Evolutionary conservation across 768 basidiomycete species (phyloP), one percentile per base, ranked within the genome.

Genomic region (Glaciozyma martinii): DNA sequence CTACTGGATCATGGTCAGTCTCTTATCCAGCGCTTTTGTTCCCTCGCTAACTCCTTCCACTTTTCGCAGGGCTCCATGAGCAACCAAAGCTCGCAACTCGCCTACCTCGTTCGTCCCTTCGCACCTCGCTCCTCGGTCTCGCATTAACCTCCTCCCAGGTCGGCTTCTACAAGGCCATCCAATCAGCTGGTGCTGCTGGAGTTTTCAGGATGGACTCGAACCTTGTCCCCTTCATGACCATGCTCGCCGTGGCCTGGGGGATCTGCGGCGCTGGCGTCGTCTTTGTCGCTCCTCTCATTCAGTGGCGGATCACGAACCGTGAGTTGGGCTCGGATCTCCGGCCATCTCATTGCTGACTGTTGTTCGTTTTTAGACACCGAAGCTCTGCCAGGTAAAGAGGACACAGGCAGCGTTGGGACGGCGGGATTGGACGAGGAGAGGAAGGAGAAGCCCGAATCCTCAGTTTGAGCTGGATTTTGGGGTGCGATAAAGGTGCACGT

Each of bases 11-110:
- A 42, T 71, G n/a, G n/a, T n/a, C n/a, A n/a, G n/a, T n/a, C n/a
- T n/a, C n/a, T n/a, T n/a, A n/a, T n/a, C n/a, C n/a, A n/a, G n/a
- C n/a, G n/a, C n/a, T n/a, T n/a, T n/a, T n/a, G n/a, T n/a, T n/a
- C n/a, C n/a, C n/a, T n/a, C n/a, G n/a, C n/a, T n/a, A n/a, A n/a
- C n/a, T n/a, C n/a, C n/a, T n/a, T n/a, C n/a, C n/a, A n/a, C n/a
- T n/a, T n/a, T n/a, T n/a, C n/a, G n/a, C n/a, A n/a, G 65, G 88
- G 88, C 47, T 85, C 86, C 18, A 87, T 91, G 85, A 87, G 86
- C 27, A 89, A 90, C 70, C 84, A 89, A 75, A 83, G 86, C 12
- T 82, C 80, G 2, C 88, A 88, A 74, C 82, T 90, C 27, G 88
- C 88, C 0, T 82, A 88, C 73, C 86, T 90, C n/a, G n/a, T n/a